phyloP scores from a whole-genome alignment of 352 stramenopile species.

The Globisporangium middletonii region DNA sequence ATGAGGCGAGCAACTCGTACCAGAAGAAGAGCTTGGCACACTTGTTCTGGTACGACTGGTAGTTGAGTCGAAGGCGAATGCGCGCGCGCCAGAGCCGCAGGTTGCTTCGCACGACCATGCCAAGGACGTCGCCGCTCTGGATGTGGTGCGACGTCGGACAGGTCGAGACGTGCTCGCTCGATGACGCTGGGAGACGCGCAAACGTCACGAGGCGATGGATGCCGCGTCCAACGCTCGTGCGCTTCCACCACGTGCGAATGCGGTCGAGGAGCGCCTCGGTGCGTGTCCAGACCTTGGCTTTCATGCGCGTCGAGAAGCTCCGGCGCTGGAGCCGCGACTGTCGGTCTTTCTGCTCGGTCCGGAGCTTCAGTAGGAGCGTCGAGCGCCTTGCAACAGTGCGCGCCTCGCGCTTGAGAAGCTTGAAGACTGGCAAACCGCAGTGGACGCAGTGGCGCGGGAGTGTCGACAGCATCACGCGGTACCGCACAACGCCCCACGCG shows the following conservation, averaged over 20 bases:
- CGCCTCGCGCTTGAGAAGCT: conserved; percentile 22
- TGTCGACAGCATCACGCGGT: conserved; percentile 44
- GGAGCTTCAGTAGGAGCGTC: conserved; percentile 38
- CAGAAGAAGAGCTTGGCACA: conserved; percentile 77
- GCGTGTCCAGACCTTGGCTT: conserved; percentile 14
- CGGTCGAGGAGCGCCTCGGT: conserved; percentile 8
- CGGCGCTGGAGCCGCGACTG: conserved; percentile 2
- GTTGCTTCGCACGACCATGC: conserved; percentile 68
- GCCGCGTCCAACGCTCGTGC: conserved; percentile 16
- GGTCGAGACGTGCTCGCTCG: conserved; percentile 28
- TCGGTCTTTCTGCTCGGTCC: conserved; percentile 25
- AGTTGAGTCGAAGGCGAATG: conserved; percentile 66
- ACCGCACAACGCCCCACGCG: conserved; percentile 45
- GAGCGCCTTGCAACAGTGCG: conserved; percentile 26
- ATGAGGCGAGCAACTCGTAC: conserved; percentile 8
- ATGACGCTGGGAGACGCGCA: conserved; percentile 37
- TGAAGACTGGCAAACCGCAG: conserved; percentile 56
- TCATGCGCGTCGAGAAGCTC: conserved; percentile 24
- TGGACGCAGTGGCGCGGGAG: conserved; percentile 53
- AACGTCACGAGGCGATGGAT: conserved; percentile 18
- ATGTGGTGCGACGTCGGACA: conserved; percentile 57
- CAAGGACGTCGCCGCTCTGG: conserved; percentile 30
- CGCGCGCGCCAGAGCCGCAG: conserved; percentile 60
- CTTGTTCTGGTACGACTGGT: conserved; percentile 67
- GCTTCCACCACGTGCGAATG: conserved; percentile 12